phyloP scores from a whole-genome alignment of 352 stramenopile genomes.

The Globisporangium polare region DNA sequence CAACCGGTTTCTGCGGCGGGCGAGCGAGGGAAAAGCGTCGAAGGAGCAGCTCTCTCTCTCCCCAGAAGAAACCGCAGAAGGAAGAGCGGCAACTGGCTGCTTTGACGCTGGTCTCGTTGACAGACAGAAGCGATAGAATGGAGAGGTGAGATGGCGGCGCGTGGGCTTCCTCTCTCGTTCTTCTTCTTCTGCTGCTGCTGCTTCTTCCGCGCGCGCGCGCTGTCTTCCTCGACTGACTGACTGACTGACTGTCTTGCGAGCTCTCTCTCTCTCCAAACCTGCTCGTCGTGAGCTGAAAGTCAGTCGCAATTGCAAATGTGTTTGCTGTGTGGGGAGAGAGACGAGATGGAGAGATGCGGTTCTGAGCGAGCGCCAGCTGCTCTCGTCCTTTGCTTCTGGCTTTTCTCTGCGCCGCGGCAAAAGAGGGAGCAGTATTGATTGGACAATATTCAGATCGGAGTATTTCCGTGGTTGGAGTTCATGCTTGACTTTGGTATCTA shows the following conservation, averaged over 20 bases:
- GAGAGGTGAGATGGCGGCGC: background rate
- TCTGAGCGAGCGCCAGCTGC: background rate
- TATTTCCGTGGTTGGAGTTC: background rate
- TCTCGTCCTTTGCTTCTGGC: background rate
- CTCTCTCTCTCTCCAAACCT: too few species aligned
- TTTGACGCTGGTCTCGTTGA: background rate
- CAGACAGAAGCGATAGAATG: background rate
- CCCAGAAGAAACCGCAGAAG: background rate
- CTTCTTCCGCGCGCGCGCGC: background rate
- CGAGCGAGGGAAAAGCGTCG: background rate
- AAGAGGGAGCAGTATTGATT: background rate
- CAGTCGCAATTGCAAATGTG: background rate
- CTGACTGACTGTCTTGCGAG: background rate
- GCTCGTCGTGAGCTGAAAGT: background rate
- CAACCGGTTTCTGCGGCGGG: background rate
- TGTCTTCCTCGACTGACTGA: background rate
- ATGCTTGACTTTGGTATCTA: background rate
- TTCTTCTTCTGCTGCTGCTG: background rate
- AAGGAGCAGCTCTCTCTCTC: background rate
- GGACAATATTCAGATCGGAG: background rate
- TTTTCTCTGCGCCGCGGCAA: background rate
- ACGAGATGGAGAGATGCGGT: slow-evolving; percentile 3
- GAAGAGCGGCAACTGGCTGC: background rate
- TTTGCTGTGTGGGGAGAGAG: background rate
- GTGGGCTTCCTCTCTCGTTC: background rate